phyloP scores from a whole-genome alignment of 176 grass and related monocot species.

The Sorghum bicolor region DNA sequence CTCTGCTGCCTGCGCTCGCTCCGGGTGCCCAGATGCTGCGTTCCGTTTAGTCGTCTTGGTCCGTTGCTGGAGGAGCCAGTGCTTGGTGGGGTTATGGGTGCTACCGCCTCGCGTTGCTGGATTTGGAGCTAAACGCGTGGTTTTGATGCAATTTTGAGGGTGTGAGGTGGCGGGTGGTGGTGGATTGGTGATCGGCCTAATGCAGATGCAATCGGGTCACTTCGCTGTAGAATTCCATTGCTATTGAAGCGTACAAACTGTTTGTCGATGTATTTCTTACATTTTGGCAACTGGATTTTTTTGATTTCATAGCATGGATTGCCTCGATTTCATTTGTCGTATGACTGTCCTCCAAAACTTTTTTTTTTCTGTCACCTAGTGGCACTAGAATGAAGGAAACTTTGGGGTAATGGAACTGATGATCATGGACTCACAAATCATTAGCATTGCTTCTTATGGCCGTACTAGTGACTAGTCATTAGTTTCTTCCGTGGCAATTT shows the following conservation, averaged over 20 bases:
- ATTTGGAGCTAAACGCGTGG: neutral
- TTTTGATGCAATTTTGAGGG: slow-evolving; percentile 26
- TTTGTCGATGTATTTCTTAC: neutral
- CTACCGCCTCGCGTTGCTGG: neutral
- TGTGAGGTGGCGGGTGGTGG: neutral
- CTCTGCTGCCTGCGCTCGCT: neutral
- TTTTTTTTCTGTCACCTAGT: neutral
- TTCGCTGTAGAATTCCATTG: neutral
- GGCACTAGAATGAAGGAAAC: neutral
- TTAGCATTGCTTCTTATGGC: neutral
- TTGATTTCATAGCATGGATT: neutral
- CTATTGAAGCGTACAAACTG: neutral
- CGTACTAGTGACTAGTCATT: neutral
- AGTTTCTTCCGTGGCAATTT: neutral
- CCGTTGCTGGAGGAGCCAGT: neutral
- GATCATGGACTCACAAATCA: neutral
- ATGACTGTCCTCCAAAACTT: neutral
- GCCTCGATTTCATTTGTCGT: neutral
- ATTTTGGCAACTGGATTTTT: neutral
- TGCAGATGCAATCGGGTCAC: slow-evolving; percentile 4
- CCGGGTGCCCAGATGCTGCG: neutral
- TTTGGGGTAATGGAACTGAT: neutral
- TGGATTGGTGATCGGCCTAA: slow-evolving; percentile 1
- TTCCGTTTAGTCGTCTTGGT: neutral
- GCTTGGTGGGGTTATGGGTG: neutral